Conservation (phyloP, 805 yeast species). For the Ogataea saltuana region DNA sequence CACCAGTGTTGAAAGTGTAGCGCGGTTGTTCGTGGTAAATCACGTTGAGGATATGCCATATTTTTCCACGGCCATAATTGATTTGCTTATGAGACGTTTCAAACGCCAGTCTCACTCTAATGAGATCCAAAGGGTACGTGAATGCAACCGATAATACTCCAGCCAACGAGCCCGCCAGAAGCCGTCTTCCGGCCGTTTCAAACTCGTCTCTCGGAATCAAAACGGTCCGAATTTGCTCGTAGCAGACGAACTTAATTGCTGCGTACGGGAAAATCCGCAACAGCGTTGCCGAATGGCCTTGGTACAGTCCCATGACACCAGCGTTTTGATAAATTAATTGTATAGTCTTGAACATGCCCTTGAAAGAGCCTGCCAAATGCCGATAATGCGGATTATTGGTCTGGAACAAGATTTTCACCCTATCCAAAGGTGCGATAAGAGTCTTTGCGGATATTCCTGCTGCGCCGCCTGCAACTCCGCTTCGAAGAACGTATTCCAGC, state of each 20-base stretch:
- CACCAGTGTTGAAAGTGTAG: constrained; percentile 32
- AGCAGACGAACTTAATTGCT: constrained; percentile 93
- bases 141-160: constrained; percentile 84
- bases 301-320: constrained; percentile 81
- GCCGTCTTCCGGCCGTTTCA: constrained; percentile 80
- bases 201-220: constrained; percentile 72
- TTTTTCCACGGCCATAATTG: constrained; percentile 33
- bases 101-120: constrained; percentile 90
- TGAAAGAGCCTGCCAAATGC: constrained; percentile 75
- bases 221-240: constrained; percentile 83
- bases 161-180: constrained; percentile 86
- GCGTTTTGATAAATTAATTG: constrained; percentile 62
- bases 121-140: constrained; percentile 89
- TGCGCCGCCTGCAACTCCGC: constrained; percentile 92
- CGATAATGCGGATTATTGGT: constrained; percentile 89
- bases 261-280: constrained; percentile 94
- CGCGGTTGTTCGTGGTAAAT: constrained; percentile 38
- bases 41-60: constrained; percentile 31
- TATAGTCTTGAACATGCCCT: constrained; percentile 76
- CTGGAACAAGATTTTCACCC: constrained; percentile 93
- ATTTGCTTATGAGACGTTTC: constrained; percentile 53
- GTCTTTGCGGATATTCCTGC: constrained; percentile 98
- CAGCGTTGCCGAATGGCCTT: constrained; percentile 94
- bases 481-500: constrained; percentile 72
- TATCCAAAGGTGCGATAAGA: constrained; percentile 89